Conservation (phyloP, 305 asterid species). For the Lippia alba region DNA sequence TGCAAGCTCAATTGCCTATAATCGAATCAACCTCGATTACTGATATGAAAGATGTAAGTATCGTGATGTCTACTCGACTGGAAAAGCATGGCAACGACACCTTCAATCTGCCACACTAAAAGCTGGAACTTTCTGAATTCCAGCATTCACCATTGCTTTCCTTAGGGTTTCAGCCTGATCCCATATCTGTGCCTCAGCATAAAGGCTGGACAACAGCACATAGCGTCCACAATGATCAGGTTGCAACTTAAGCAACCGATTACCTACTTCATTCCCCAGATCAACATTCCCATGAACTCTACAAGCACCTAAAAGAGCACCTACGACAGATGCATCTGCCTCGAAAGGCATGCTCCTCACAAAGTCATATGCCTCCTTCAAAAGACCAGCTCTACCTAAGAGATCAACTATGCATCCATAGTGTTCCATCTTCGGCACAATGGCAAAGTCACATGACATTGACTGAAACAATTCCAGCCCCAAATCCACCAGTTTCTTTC, state of each 20-base stretch:
- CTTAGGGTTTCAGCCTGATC: conserved; percentile 74
- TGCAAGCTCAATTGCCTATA: not conserved
- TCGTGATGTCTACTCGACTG: not conserved
- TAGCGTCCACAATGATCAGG: conserved; percentile 67
- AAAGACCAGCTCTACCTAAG: conserved; percentile 74
- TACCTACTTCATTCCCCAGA: conserved; percentile 71
- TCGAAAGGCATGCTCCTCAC: conserved; percentile 69
- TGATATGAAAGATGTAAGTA: not conserved
- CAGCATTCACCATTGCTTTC: conserved; percentile 65
- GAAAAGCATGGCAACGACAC: conserved; percentile 17
- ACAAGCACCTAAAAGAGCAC: conserved; percentile 87
- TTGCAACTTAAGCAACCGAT: conserved; percentile 52
- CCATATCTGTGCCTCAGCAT: conserved; percentile 79
- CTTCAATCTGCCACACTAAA: conserved; percentile 53
- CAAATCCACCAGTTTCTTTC: conserved; percentile 54
- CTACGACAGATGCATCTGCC: conserved; percentile 76
- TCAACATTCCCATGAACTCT: conserved; percentile 72
- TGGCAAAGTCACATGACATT: conserved; percentile 52
- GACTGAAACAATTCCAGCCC: conserved; percentile 66
- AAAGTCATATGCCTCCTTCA: conserved; percentile 66
- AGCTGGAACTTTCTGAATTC: conserved; percentile 72
- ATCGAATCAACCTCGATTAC: not conserved
- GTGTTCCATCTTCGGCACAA: conserved; percentile 79
- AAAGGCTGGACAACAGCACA: conserved; percentile 74
- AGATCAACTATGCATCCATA: conserved; percentile 92